These are phyloP conservation scores for Teunomyces stri DNA, from an alignment of 805 yeast genomes.

Conservation along the genomic window DNA sequence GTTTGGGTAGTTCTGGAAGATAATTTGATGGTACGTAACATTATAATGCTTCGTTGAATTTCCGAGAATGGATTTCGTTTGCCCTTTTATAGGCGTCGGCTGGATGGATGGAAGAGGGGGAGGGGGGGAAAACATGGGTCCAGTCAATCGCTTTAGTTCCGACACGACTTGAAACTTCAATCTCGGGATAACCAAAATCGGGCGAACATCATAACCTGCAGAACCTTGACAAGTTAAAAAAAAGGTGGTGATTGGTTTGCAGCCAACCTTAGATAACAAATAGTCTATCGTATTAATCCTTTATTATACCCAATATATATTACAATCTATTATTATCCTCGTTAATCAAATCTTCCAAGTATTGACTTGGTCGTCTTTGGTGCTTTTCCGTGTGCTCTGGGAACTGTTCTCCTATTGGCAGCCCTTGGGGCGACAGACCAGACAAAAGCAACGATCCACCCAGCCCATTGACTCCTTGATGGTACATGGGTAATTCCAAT, in stretches of 20 bases:
- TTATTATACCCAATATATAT: neutral
- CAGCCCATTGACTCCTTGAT: conserved; percentile 6
- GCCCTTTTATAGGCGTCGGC: conserved; percentile 4
- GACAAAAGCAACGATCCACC: neutral
- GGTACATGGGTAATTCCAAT: conserved; percentile 15
- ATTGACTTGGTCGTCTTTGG: conserved; percentile 48
- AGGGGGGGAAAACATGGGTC: neutral
- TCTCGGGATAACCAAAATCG: neutral
- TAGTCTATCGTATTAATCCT: neutral
- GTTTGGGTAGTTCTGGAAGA: neutral
- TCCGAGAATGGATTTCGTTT: conserved; percentile 4
- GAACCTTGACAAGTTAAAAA: too few species aligned
- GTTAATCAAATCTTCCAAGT: conserved; percentile 45
- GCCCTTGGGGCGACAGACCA: neutral
- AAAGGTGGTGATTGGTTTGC: too few species aligned
- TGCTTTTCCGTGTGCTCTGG: neutral
- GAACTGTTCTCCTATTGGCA: neutral
- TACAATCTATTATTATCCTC: conserved; percentile 5
- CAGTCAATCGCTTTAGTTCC: neutral
- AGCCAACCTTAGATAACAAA: too few species aligned
- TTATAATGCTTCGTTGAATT: conserved; percentile 11
- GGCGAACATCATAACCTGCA: neutral
- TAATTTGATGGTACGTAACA: neutral
- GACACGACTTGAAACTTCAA: neutral
- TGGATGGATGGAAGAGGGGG: neutral